Base-by-base conservation (phyloP, 1,139 yeast genomes). In the Sugiyamaella pinicola region DNA sequence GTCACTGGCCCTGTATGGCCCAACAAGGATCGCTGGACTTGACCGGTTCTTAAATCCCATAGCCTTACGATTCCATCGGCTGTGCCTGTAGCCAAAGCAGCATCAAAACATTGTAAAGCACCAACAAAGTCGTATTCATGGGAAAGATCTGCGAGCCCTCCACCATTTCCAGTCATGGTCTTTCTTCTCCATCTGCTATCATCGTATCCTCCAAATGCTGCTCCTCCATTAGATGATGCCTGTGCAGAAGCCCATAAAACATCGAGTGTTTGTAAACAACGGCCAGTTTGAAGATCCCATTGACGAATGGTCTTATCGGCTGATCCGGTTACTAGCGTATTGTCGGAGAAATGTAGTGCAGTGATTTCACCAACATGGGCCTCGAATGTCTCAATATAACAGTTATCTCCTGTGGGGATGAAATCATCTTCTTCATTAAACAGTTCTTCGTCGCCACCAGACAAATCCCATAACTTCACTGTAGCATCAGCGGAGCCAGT, bases 1-100 rank as follows among this genome's bases (percentile, higher is more conserved):
- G 90, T 82, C 15, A 86, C 81, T 2, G 89, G 82, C 1, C 83
- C 86, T 0, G 86, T 82, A 65, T 85, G 93, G 1, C 91, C 91
- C 39, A 80, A 74, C 31, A 86, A 69, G 8, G 84, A 76, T 55
- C 90, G 74, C 39, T 83, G 81, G 10, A 83, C 85, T 58, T 81
- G 84, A 4, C 89, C 89, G 24, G 81, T 75, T 57, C 91, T 76
- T 58, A 85, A 69, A 68, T 86, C 93, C 93, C 93, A 86, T 39
- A 86, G 71, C 53, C 91, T 71, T 8, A 86, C 88, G 7, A 83
- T 66, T 9, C 91, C 91, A 64, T 86, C 93, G 42, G 82, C 83
- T 0, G 90, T 82, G 29, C 93, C 93, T 0, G 89, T 81, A 0
- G 87, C 93, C 62, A 82, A 72, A 0, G 88, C 90, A 0, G 87